Evolutionary conservation across 495 filamentous ascomycete species (phyloP), one percentile per base, ranked within the genome.

Genomic region (Podospora tetraspora): DNA sequence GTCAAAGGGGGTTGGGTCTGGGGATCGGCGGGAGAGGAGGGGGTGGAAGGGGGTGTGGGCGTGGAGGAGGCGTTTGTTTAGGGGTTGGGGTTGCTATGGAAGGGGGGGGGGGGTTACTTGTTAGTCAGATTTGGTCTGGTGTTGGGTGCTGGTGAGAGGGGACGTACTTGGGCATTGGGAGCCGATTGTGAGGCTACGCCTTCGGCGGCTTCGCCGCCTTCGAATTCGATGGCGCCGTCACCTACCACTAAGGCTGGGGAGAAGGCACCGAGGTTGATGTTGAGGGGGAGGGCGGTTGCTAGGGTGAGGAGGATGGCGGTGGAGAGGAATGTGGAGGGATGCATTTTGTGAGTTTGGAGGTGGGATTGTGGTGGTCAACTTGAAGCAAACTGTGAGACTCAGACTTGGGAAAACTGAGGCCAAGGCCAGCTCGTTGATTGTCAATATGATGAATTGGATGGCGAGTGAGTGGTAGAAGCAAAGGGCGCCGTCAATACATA

Each of bases 201-300:
- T 13, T 72, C 62, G 7, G 68, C 43, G 22, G 67, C 78, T 7
- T 76, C 82, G 23, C 73, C 73, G 63, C 80, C 75, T 56, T 75
- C 76, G 70, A 86, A 84, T 16, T 82, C 82, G 66, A 86, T 85
- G 66, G 81, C 83, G 73, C 84, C 83, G 79, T 86, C 84, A 80
- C 84, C 84, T 73, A 86, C 84, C 71, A 86, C 84, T 74, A 86
- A 66, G 32, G 84, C 84, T 16, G 84, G 84, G 12, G 84, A 86
- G 72, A 85, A 86, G n/a, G 84, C 84, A 22, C 83, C 84, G 29
- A 86, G 77, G 77, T 86, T 86, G 79, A 86, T 86, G 77, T 86
- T 86, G 6, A 86, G 76, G 11, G 84, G 84, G 5, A 72, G 64
- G 58, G 74, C 68, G 34, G 57, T 19, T 23, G 67, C 30, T 10